These are phyloP conservation scores for Schizosaccharomyces osmophilus DNA, from an alignment of 805 yeast species.

Conservation along the genomic window DNA sequence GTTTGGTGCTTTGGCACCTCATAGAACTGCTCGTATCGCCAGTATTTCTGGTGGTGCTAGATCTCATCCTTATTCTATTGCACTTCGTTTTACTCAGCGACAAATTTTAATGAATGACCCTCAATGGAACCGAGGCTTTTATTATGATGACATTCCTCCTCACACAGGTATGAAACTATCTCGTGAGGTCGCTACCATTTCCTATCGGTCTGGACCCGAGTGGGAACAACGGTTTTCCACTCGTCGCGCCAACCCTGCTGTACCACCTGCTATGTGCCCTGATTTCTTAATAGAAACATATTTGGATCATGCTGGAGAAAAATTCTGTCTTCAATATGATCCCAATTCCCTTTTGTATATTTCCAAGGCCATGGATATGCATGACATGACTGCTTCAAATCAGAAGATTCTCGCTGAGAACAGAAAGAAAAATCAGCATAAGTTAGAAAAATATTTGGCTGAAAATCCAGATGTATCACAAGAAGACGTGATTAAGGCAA, in stretches of 20 bases:
- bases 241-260: slow-evolving; percentile 55
- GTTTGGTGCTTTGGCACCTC: slow-evolving; percentile 38
- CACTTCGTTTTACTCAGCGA: slow-evolving; percentile 70
- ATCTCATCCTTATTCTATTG: slow-evolving; percentile 83
- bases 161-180: slow-evolving; percentile 89
- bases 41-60: slow-evolving; percentile 83
- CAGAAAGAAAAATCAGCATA: not conserved
- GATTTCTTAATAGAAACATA: slow-evolving; percentile 83
- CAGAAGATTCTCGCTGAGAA: not conserved
- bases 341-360: slow-evolving; percentile 71
- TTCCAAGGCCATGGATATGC: slow-evolving; percentile 84
- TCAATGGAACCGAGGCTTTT: slow-evolving; percentile 78
- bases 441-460: not conserved
- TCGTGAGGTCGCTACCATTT: slow-evolving; percentile 78
- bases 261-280: slow-evolving; percentile 72
- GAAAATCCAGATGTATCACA: slow-evolving; percentile 26
- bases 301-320: slow-evolving; percentile 83
- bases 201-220: slow-evolving; percentile 88
- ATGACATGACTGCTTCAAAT: slow-evolving; percentile 27
- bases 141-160: slow-evolving; percentile 60
- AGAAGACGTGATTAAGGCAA: not conserved
- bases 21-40: slow-evolving; percentile 36
- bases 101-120: slow-evolving; percentile 81
- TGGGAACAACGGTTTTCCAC: slow-evolving; percentile 88
- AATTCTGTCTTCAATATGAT: slow-evolving; percentile 75